Conservation (phyloP, 1,139 yeast species). For the Blastobotrys persicus region DNA sequence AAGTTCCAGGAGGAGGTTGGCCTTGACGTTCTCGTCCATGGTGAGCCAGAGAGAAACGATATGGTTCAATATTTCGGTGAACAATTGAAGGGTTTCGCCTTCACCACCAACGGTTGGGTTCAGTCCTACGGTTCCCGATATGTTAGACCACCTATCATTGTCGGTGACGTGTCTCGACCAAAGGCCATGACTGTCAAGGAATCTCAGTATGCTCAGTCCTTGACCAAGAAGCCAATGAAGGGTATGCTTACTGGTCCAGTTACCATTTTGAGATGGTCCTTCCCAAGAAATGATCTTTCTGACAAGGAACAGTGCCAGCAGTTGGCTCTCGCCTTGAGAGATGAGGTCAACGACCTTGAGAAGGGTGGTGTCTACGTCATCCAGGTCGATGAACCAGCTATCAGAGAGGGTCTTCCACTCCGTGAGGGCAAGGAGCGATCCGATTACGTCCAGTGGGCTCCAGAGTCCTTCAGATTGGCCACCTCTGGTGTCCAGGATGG, state of each 20-base stretch:
- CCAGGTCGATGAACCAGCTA: constrained; percentile 99
- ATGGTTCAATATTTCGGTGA: constrained; percentile 99
- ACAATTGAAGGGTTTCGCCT: constrained; percentile 95
- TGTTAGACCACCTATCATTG: constrained; percentile 98
- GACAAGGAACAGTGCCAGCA: constrained; percentile 95
- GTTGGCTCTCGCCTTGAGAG: constrained; percentile 96
- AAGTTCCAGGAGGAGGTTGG: constrained; percentile 99
- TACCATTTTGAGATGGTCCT: constrained; percentile 99
- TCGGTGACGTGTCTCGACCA: constrained; percentile 99
- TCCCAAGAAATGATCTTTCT: constrained; percentile 98
- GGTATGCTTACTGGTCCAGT: constrained; percentile 99
- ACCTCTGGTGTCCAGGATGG: constrained; percentile 95
- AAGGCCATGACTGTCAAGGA: constrained; percentile 98
- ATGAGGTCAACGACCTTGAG: constrained; percentile 97
- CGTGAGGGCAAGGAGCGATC: constrained; percentile 97
- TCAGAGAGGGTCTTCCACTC: constrained; percentile 99
- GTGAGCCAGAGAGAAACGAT: constrained; percentile 99
- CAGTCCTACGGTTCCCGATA: constrained; percentile 99
- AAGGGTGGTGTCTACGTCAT: constrained; percentile 96
- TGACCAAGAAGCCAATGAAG: constrained; percentile 94
- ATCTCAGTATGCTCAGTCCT: constrained; percentile 97
- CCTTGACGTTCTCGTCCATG: constrained; percentile 96
- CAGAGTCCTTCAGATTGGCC: constrained; percentile 99
- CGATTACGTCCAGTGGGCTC: constrained; percentile 98
- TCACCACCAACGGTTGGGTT: constrained; percentile 99